Evolutionary conservation across 2,329 filamentous ascomycete species (phyloP).

Genomic region (Botrytis squamosa): DNA sequence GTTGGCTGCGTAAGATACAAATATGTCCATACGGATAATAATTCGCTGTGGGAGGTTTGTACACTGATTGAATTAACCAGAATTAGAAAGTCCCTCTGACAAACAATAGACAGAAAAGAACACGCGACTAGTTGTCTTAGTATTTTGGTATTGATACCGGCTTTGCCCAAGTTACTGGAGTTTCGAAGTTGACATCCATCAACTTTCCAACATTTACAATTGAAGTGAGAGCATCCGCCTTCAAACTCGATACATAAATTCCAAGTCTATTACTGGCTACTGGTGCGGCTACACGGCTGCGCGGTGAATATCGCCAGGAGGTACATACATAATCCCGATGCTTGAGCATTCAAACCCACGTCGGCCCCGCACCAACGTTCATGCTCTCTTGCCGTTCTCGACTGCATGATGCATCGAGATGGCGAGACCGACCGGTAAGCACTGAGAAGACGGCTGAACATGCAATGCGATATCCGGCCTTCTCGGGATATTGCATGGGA

Average conservation of each 20-base stretch:
- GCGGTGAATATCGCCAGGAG: background rate
- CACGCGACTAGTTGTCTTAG: background rate
- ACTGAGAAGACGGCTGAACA: background rate
- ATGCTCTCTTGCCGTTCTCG: background rate
- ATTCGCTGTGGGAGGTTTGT: background rate
- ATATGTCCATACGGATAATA: background rate
- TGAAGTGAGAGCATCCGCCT: background rate
- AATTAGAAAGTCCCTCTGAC: background rate
- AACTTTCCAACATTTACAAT: background rate
- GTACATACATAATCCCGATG: background rate
- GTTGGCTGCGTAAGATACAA: background rate
- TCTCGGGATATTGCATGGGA: constrained; percentile 8
- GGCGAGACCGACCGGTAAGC: background rate
- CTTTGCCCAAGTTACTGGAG: background rate
- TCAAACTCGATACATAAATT: background rate
- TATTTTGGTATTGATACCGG: background rate
- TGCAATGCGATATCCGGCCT: background rate
- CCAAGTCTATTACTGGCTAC: background rate
- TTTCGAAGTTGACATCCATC: background rate
- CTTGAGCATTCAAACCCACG: background rate
- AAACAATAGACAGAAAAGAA: background rate
- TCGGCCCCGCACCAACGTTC: background rate
- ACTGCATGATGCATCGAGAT: background rate
- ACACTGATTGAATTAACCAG: background rate
- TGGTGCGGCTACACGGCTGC: background rate